Percentiles rank a stretch among this genome's conserved stretches.
phyloP scores from a whole-genome alignment of 306 rosid genomes.

The Urtica urens region DNA sequence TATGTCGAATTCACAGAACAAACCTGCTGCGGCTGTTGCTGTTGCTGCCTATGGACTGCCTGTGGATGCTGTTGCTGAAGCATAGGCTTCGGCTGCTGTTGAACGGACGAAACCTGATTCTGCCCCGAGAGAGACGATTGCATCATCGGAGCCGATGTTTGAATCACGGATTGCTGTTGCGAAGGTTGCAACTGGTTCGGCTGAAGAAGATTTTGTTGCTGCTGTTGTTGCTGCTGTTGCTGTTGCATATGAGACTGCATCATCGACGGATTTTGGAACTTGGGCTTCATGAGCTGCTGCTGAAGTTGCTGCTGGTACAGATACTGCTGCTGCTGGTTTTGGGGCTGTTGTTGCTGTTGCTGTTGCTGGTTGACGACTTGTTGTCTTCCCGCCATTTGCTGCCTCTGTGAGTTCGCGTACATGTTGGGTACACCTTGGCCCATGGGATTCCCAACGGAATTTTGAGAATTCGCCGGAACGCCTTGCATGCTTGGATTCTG shows the following conservation, averaged over 20 bases:
- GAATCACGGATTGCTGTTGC: constrained; percentile 70
- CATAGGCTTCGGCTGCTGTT: constrained; percentile 56
- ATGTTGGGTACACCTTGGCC: constrained; percentile 57
- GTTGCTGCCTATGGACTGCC: constrained; percentile 67
- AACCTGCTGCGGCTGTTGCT: constrained; percentile 59
- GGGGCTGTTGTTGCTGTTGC: constrained; percentile 39
- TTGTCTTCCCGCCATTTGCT: constrained; percentile 72
- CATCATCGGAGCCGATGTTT: constrained; percentile 50
- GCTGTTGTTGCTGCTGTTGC: constrained; percentile 37
- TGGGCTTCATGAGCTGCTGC: constrained; percentile 40
- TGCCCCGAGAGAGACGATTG: constrained; percentile 50
- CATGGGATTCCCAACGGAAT: constrained; percentile 44
- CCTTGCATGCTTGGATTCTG: constrained; percentile 57
- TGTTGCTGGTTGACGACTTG: constrained; percentile 58
- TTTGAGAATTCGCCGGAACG: constrained; percentile 45
- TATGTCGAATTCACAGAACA: too few relatives aligned
- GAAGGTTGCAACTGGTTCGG: constrained; percentile 67
- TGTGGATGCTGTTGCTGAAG: constrained; percentile 79
- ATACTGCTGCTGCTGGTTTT: constrained; percentile 36
- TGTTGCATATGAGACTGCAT: constrained; percentile 55
- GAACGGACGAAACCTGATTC: constrained; percentile 60
- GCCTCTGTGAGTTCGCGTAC: constrained; percentile 60
- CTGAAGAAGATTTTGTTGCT: constrained; percentile 60
- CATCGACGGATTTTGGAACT: constrained; percentile 31
- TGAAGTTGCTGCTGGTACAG: constrained; percentile 53